Percentiles rank a stretch among this genome's conserved stretches.
phyloP scores from a whole-genome alignment of 2,329 filamentous ascomycete genomes.

The Conoideocrella luteorostrata region DNA sequence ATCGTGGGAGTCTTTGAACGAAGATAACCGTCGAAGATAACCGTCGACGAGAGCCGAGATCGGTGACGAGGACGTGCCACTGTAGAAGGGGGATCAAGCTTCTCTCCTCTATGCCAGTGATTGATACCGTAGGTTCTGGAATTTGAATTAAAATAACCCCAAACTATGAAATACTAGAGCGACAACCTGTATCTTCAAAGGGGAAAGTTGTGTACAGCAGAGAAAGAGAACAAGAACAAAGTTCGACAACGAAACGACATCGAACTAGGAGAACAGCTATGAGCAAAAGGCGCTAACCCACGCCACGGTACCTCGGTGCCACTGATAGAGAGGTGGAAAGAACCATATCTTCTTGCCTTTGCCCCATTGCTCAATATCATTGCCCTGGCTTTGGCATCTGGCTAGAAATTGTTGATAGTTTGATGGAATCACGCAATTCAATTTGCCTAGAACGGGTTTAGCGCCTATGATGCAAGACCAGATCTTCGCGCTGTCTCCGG shows the following conservation, averaged over 20 bases:
- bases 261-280: neutral
- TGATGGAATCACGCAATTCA: constrained; percentile 34
- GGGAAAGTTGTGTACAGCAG: no score
- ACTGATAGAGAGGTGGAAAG: no score
- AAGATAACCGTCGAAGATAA: no score
- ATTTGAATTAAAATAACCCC: no score
- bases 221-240: neutral
- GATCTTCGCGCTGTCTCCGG: constrained; percentile 10
- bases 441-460: constrained; percentile 25
- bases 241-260: no score
- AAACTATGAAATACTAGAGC: no score
- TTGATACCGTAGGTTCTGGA: no score
- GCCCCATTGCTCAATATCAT: no score
- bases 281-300: neutral
- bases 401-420: constrained; percentile 31
- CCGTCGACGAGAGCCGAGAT: neutral
- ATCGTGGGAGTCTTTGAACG: no score
- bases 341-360: constrained; percentile 3
- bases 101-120: no score
- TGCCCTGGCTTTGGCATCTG: constrained; percentile 1
- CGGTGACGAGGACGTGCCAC: neutral
- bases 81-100: no score
- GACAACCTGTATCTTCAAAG: no score
- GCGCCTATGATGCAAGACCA: constrained; percentile 21
- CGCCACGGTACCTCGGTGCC: neutral